Conservation (phyloP, 768 basidiomycete genomes). For the Boletus bicolor region DNA sequence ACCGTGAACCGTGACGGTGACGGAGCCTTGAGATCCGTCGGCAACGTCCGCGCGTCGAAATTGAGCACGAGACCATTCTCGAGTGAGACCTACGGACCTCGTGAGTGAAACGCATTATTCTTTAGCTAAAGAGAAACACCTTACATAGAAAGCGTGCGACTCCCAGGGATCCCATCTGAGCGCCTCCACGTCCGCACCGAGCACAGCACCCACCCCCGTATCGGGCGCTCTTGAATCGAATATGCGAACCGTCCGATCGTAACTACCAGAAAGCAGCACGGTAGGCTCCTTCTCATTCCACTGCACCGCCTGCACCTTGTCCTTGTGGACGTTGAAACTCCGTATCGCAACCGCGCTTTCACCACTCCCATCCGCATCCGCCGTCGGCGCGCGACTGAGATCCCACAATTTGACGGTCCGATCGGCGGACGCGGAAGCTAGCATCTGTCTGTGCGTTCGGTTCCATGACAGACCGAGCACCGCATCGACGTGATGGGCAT, state of each 20-base stretch:
- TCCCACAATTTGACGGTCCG: conserved; percentile 98
- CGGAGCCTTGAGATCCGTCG: conserved; percentile 59
- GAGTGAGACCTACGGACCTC: conserved; percentile 69
- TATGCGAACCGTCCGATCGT: conserved; percentile 90
- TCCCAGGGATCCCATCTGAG: conserved; percentile 97
- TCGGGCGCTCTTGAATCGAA: conserved; percentile 89
- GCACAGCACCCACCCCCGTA: conserved; percentile 75
- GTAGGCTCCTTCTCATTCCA: conserved; percentile 91
- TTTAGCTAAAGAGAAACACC: conserved; percentile 25
- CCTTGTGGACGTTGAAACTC: conserved; percentile 82
- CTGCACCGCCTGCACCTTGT: conserved; percentile 94
- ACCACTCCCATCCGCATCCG: conserved; percentile 44
- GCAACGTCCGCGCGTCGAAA: conserved; percentile 84
- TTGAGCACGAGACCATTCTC: conserved; percentile 94
- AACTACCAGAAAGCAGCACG: conserved; percentile 89
- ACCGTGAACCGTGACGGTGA: conserved; percentile 83
- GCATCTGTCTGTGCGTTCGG: conserved; percentile 77
- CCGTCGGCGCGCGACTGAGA: conserved; percentile 63
- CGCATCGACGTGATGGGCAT: conserved; percentile 86
- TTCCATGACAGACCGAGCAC: conserved; percentile 96
- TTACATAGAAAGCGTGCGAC: conserved; percentile 77
- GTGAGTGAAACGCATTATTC: neutral
- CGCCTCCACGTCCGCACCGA: conserved; percentile 93
- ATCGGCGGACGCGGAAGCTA: conserved; percentile 92
- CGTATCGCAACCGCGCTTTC: conserved; percentile 59